phyloP scores from a whole-genome alignment of 495 filamentous ascomycete species.

The Lasiosphaeria miniovina region DNA sequence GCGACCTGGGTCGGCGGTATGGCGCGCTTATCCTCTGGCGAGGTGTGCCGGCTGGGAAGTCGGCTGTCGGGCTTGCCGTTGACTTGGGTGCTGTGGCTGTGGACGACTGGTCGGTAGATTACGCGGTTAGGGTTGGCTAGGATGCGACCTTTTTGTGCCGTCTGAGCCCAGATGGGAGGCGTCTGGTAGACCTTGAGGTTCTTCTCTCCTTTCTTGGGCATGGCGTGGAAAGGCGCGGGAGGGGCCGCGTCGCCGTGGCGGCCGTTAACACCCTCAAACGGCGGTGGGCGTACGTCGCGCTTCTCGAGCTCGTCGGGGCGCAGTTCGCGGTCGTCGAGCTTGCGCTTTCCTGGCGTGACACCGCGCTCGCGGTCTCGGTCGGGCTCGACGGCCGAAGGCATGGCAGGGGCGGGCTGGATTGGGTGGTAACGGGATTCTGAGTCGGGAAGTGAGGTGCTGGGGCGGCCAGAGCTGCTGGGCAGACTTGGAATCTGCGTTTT shows the following conservation, averaged over 20 bases:
- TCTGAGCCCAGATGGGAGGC: conserved; percentile 47
- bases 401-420: conserved; percentile 28
- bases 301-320: conserved; percentile 43
- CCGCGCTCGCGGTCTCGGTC: conserved; percentile 33
- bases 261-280: conserved; percentile 42
- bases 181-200: conserved; percentile 28
- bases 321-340: conserved; percentile 51
- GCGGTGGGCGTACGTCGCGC: conserved; percentile 38
- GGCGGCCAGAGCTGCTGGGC: conserved; percentile 43
- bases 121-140: conserved; percentile 37
- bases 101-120: conserved; percentile 32
- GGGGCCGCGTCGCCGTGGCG: conserved; percentile 25
- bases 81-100: conserved; percentile 21
- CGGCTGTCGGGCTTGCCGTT: conserved; percentile 43
- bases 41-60: conserved; percentile 43
- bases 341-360: conserved; percentile 49
- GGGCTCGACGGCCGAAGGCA: conserved; percentile 16
- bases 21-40: conserved; percentile 43
- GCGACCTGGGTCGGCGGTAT: conserved; percentile 19
- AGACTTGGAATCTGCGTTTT: conserved; percentile 58
- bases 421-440: conserved; percentile 37
- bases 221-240: conserved; percentile 22
- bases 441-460: conserved; percentile 39
- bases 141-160: conserved; percentile 21
- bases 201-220: conserved; percentile 33